Evolutionary conservation across 2,329 filamentous ascomycete species (phyloP).

Genomic region (Parasarocladium wereldwijsianum): DNA sequence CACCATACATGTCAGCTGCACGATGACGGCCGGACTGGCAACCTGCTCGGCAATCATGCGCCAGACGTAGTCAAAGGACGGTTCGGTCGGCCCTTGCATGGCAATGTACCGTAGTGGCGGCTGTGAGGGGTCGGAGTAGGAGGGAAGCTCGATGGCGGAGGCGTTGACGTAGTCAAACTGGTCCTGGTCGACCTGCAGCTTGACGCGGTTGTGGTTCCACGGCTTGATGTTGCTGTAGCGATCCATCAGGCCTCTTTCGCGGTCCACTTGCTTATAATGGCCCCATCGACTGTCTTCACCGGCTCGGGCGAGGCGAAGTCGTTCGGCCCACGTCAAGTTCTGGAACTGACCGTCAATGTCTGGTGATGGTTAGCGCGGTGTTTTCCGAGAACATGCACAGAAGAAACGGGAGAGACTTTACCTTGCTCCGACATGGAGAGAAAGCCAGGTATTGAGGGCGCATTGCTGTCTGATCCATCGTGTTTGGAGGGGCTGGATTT

Average conservation of each 20-base stretch:
- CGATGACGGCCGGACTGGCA: slow-evolving; percentile 59
- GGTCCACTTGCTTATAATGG: slow-evolving; percentile 19
- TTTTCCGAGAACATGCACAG: not conserved
- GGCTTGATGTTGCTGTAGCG: slow-evolving; percentile 84
- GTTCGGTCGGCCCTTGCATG: slow-evolving; percentile 76
- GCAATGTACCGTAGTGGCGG: slow-evolving; percentile 60
- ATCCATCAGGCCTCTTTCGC: slow-evolving; percentile 38
- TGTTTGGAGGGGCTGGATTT: not conserved
- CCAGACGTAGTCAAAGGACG: slow-evolving; percentile 73
- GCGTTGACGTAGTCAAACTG: slow-evolving; percentile 72
- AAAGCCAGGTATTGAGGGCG: slow-evolving; percentile 22
- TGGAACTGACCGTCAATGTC: slow-evolving; percentile 36
- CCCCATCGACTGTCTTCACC: slow-evolving; percentile 19
- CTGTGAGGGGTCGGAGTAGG: slow-evolving; percentile 21
- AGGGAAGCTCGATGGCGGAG: slow-evolving; percentile 48
- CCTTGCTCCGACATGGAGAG: slow-evolving; percentile 21
- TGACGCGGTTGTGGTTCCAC: slow-evolving; percentile 75
- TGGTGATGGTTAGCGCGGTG: slow-evolving; percentile 11
- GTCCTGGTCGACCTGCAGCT: slow-evolving; percentile 60
- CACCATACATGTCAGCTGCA: slow-evolving; percentile 86
- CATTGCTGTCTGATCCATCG: slow-evolving; percentile 3
- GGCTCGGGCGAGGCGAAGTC: slow-evolving; percentile 24
- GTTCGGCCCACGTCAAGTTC: slow-evolving; percentile 39
- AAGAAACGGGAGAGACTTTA: slow-evolving; percentile 10
- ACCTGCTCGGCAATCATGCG: slow-evolving; percentile 84